Percentiles rank a stretch among this genome's conserved stretches.
These are phyloP conservation scores for Diaporthe sp. DNA, from an alignment of 2,329 filamentous ascomycete species.

Conservation along the genomic window DNA sequence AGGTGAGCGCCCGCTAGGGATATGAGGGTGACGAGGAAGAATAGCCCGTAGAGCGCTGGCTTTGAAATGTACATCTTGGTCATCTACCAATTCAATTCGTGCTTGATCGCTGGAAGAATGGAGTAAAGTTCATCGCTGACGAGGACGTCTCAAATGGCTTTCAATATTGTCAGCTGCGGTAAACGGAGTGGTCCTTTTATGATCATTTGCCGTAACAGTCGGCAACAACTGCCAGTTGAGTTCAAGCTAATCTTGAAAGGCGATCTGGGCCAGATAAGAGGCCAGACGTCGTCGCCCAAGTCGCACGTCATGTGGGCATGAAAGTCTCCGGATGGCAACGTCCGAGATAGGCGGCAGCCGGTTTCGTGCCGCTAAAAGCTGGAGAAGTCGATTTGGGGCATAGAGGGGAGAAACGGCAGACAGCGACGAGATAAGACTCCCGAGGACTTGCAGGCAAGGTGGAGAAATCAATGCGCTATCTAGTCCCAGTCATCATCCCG, in stretches of 20 bases:
- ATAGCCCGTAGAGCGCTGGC: constrained; percentile 21
- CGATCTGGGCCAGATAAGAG: constrained; percentile 29
- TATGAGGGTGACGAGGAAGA: constrained; percentile 26
- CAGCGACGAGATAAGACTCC: constrained; percentile 34
- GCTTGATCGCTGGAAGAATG: too few relatives aligned
- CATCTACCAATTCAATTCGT: not conserved
- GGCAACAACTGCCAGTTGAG: constrained; percentile 21
- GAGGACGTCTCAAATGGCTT: not conserved
- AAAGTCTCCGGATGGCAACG: not conserved
- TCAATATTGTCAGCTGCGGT: constrained; percentile 10
- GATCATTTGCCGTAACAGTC: not conserved
- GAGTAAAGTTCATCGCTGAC: not conserved
- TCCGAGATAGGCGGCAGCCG: constrained; percentile 41
- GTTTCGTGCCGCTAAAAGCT: constrained; percentile 30
- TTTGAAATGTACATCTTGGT: constrained; percentile 22
- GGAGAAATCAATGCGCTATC: not conserved
- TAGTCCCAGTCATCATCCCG: not conserved
- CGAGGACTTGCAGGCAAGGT: not conserved
- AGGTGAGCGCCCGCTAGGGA: constrained; percentile 29
- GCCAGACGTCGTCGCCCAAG: constrained; percentile 6
- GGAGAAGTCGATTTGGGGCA: constrained; percentile 23
- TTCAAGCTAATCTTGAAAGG: constrained; percentile 12
- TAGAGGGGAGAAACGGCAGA: constrained; percentile 9
- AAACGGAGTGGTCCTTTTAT: constrained; percentile 2
- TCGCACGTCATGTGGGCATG: constrained; percentile 27